Percentiles rank a stretch among this genome's conserved stretches.
Conservation (phyloP, 1,284 basidiomycete genomes). For the Inonotus obliquus region DNA sequence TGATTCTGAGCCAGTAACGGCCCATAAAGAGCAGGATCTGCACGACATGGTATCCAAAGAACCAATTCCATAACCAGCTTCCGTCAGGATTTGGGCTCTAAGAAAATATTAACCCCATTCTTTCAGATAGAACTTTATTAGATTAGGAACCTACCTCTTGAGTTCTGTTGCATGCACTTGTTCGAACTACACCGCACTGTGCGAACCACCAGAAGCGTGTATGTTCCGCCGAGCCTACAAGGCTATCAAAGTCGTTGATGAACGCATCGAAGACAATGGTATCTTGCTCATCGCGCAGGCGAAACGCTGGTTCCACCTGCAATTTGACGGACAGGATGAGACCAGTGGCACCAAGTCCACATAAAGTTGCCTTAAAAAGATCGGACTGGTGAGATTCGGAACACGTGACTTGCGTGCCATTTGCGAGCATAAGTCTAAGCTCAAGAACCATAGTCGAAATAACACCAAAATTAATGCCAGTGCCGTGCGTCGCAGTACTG, state of each 20-base stretch:
- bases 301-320: slow-evolving; percentile 79
- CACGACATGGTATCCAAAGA: slow-evolving; percentile 72
- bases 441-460: slow-evolving; percentile 81
- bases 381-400: slow-evolving; percentile 63
- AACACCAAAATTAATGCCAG: slow-evolving; percentile 77
- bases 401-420: slow-evolving; percentile 66
- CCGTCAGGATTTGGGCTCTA: slow-evolving; percentile 46
- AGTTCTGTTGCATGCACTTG: slow-evolving; percentile 75
- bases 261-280: slow-evolving; percentile 65
- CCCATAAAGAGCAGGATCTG: slow-evolving; percentile 78
- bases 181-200: slow-evolving; percentile 67
- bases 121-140: slow-evolving; percentile 1
- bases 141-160: slow-evolving; percentile 49
- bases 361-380: slow-evolving; percentile 89
- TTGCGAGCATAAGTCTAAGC: slow-evolving; percentile 69
- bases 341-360: slow-evolving; percentile 92
- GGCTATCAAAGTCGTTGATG: slow-evolving; percentile 46
- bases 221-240: slow-evolving; percentile 74
- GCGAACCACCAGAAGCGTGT: slow-evolving; percentile 97
- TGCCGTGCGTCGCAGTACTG: slow-evolving; percentile 94
- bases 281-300: slow-evolving; percentile 74
- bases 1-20: slow-evolving; percentile 50
- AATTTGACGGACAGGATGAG: slow-evolving; percentile 80
- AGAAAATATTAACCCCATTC: slow-evolving; percentile 4
- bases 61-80: slow-evolving; percentile 65